Evolutionary conservation across 768 basidiomycete species (phyloP).

Genomic region (Mycena olivaceomarginata): DNA sequence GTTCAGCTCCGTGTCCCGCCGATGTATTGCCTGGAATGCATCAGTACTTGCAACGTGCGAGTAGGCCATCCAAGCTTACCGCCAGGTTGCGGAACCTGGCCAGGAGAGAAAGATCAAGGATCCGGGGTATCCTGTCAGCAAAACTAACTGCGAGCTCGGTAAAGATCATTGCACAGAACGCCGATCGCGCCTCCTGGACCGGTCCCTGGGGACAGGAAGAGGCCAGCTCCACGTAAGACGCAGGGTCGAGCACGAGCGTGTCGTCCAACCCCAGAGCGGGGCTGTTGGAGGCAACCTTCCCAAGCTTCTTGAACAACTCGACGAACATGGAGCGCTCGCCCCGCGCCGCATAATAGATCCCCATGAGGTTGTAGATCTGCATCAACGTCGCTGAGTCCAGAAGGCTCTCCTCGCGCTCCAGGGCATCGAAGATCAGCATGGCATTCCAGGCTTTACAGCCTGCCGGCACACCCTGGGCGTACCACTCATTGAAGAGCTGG

Average conservation of each 20-base stretch:
- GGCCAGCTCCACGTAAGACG: background rate
- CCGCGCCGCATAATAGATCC: background rate
- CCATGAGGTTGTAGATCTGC: constrained; percentile 1
- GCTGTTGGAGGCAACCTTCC: background rate
- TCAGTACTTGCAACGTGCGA: background rate
- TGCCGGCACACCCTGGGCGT: background rate
- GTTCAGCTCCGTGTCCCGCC: constrained; percentile 23
- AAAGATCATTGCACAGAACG: constrained; percentile 8
- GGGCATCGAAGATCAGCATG: background rate
- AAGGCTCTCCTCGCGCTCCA: background rate
- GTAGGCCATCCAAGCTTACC: background rate
- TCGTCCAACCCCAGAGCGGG: background rate
- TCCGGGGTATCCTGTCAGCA: background rate
- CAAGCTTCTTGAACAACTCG: background rate
- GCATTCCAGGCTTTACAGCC: background rate
- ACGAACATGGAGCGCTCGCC: background rate
- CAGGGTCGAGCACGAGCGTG: background rate
- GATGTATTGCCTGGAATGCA: background rate
- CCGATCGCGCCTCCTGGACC: background rate
- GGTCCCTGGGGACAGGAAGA: background rate
- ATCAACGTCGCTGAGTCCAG: constrained; percentile 5
- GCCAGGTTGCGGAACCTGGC: constrained; percentile 20
- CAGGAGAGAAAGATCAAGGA: background rate
- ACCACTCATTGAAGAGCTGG: background rate
- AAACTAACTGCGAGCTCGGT: constrained; percentile 1